Evolutionary conservation across 169 alveolate species (phyloP).

Genomic region (Cryptosporidium ryanae): DNA sequence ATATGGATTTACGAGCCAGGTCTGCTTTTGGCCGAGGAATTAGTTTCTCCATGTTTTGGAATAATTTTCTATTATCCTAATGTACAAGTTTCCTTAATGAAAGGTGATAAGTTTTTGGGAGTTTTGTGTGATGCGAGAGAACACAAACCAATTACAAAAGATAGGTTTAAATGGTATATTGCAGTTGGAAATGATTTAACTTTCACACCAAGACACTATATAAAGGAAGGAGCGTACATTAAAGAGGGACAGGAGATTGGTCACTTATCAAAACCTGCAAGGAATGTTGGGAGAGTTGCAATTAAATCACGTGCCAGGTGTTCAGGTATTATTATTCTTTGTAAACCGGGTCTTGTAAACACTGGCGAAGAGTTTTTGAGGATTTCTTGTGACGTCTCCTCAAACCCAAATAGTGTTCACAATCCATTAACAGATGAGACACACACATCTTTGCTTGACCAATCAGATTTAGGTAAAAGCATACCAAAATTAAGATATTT

Average conservation of each 20-base stretch:
- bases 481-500: conserved; percentile 59
- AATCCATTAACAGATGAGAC: background rate
- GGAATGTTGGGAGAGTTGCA: conserved; percentile 60
- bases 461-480: conserved; percentile 67
- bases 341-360: conserved; percentile 48
- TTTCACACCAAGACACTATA: conserved; percentile 58
- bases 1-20: conserved; percentile 72
- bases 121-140: conserved; percentile 71
- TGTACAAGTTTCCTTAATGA: conserved; percentile 56
- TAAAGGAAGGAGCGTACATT: conserved; percentile 59
- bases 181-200: conserved; percentile 57
- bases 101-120: conserved; percentile 64
- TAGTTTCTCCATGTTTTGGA: conserved; percentile 71
- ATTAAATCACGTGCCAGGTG: conserved; percentile 67
- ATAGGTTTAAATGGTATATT: conserved; percentile 62
- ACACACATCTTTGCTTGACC: conserved; percentile 65
- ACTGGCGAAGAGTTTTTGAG: conserved; percentile 66
- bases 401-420: conserved; percentile 1
- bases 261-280: conserved; percentile 57
- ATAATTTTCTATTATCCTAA: conserved; percentile 61
- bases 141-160: conserved; percentile 48
- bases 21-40: conserved; percentile 60
- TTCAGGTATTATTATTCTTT: conserved; percentile 53
- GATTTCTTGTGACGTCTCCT: conserved; percentile 52
- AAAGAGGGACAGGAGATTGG: conserved; percentile 73